These are phyloP conservation scores for Akanthomyces dipterigenus DNA, from an alignment of 2,329 filamentous ascomycete species.

Conservation along the genomic window DNA sequence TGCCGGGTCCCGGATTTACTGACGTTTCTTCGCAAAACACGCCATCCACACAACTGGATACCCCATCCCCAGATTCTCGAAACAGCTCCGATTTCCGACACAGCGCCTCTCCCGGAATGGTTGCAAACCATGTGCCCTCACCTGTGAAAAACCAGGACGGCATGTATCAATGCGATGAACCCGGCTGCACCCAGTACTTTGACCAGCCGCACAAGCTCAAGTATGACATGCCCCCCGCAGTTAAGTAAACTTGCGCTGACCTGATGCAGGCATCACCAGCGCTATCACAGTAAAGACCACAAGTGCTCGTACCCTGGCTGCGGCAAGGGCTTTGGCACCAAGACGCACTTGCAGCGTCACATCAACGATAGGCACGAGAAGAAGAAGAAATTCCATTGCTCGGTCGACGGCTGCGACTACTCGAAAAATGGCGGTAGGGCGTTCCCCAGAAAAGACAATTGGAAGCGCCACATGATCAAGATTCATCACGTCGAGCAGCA, in stretches of 20 bases:
- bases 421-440: conserved; percentile 50
- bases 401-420: conserved; percentile 46
- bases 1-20: conserved; percentile 32
- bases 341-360: conserved; percentile 55
- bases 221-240: conserved; percentile 25
- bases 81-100: conserved; percentile 30
- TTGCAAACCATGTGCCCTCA: conserved; percentile 20
- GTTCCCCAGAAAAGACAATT: conserved; percentile 57
- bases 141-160: conserved; percentile 20
- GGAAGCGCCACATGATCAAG: conserved; percentile 56
- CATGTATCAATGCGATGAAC: conserved; percentile 28
- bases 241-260: conserved; percentile 17
- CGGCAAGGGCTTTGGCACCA: conserved; percentile 52
- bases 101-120: conserved; percentile 28
- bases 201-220: conserved; percentile 56
- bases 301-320: conserved; percentile 48
- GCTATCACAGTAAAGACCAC: conserved; percentile 55
- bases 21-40: conserved; percentile 37
- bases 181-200: conserved; percentile 37
- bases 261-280: conserved; percentile 46
- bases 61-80: conserved; percentile 33
- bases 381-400: conserved; percentile 54
- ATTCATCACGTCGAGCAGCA: conserved; percentile 43
- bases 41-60: conserved; percentile 40
- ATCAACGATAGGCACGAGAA: conserved; percentile 57